Evolutionary conservation across 192 early-diverging fungal species (phyloP).

Genomic region (Coemansia sp.): DNA sequence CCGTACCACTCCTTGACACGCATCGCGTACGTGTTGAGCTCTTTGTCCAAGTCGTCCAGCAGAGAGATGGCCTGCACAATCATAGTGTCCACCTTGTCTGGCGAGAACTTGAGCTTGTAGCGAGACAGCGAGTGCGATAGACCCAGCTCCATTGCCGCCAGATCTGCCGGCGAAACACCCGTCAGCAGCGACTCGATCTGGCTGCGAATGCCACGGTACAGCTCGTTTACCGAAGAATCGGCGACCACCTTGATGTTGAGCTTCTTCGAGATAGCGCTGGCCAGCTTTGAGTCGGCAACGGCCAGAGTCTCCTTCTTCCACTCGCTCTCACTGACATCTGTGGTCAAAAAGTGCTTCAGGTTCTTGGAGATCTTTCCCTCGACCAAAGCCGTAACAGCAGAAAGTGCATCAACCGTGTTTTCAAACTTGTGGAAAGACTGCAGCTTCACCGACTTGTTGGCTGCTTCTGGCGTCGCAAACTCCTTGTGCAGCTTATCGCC

Average conservation of each 20-base stretch:
- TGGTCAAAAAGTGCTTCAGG: constrained; percentile 88
- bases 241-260: constrained; percentile 79
- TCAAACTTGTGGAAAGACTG: constrained; percentile 97
- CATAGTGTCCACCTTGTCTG: constrained; percentile 99
- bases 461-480: constrained; percentile 83
- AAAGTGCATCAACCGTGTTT: constrained; percentile 95
- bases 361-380: constrained; percentile 96
- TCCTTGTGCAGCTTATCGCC: constrained; percentile 83
- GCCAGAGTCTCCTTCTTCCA: constrained; percentile 89
- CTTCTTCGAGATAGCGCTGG: constrained; percentile 80
- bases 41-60: constrained; percentile 99
- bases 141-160: constrained; percentile 95
- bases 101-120: constrained; percentile 99
- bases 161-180: constrained; percentile 80
- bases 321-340: constrained; percentile 80
- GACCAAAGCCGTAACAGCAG: constrained; percentile 91
- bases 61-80: constrained; percentile 97
- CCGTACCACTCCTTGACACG: constrained; percentile 99
- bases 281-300: constrained; percentile 92
- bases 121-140: constrained; percentile 98
- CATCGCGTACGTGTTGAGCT: constrained; percentile 98
- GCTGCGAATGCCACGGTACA: constrained; percentile 93
- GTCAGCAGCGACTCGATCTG: constrained; percentile 90
- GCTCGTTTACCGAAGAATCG: constrained; percentile 81
- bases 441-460: constrained; percentile 92